Evolutionary conservation across 2,329 filamentous ascomycete genomes (phyloP), one percentile per base, ranked within the genome.

Genomic region (Paramyrothecium roridum): DNA sequence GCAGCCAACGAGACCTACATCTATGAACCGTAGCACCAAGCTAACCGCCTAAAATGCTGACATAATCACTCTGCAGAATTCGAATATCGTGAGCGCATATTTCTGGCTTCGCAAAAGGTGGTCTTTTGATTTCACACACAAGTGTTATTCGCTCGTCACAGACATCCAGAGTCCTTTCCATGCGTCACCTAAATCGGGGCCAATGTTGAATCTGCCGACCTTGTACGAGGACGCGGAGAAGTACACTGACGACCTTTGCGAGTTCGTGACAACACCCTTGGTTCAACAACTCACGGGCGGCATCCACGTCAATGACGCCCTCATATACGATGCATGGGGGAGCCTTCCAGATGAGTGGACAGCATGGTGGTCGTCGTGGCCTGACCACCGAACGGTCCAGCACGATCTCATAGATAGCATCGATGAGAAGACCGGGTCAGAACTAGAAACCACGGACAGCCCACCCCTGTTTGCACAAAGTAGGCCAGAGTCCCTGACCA

Each of bases 231-330:
- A 47, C 53, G 34, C 62, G 12, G 48, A 60, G 26, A 46, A 52
- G 21, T 68, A 69, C 48, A 62, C 65, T 3, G 33, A 62, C 2
- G 52, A 63, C 8, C 57, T 71, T 0, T 54, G 53, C 7, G 40
- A 52, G 1, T 68, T 71, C 30, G 55, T 67, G n/a, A 45, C 56
- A 4, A 60, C 66, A 8, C 59, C 68, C 4, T 54, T 71, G 13
- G 59, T 70, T 12, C 65, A 61, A 8, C 68, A 71, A 30, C 64
- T 71, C 33, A 68, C 67, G 1, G 68, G 68, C 3, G 68, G 64
- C n/a, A 65, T 71, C 30, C 68, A 71, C 52, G 68, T 70, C 52
- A 71, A 71, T 45, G 68, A 71, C 54, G 65, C 68, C 2, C 52
- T 71, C 30, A 66, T 70, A 50, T 37, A 63, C 43, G 48, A 66